Percentiles rank a stretch among this genome's conserved stretches.
Conservation (phyloP, 2,329 filamentous ascomycete species). For the Colletotrichum orchidophilum region DNA sequence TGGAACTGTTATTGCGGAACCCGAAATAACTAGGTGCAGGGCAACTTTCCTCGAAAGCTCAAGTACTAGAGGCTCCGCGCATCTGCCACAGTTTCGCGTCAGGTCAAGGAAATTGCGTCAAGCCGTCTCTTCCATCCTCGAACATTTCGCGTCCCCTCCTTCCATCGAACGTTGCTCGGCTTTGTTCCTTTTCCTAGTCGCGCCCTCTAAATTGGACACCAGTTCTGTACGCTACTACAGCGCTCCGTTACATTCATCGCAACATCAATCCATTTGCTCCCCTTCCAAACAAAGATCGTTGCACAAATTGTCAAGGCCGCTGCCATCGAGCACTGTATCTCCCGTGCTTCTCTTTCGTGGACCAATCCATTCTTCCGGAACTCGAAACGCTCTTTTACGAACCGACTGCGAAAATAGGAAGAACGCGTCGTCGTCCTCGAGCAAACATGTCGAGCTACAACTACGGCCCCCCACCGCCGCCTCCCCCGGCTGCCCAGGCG, state of each 20-base stretch:
- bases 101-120: constrained; percentile 19
- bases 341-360: too few relatives aligned
- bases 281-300: background rate
- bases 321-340: background rate
- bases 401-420: background rate
- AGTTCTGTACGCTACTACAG: background rate
- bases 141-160: background rate
- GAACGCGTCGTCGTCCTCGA: background rate
- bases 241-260: background rate
- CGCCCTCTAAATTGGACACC: background rate
- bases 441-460: constrained; percentile 58
- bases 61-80: constrained; percentile 14
- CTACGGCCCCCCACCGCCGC: constrained; percentile 63
- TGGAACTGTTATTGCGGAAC: constrained; percentile 28
- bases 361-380: background rate
- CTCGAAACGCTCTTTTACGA: background rate
- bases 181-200: background rate
- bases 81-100: constrained; percentile 23
- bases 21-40: constrained; percentile 8
- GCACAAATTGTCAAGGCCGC: background rate
- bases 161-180: background rate
- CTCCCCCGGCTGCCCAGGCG: constrained; percentile 47
- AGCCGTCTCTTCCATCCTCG: constrained; percentile 2
- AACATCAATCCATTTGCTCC: background rate
- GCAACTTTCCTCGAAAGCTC: constrained; percentile 15